Base-by-base conservation (phyloP, 805 yeast genomes). In the Wickerhamomyces queroliae region DNA sequence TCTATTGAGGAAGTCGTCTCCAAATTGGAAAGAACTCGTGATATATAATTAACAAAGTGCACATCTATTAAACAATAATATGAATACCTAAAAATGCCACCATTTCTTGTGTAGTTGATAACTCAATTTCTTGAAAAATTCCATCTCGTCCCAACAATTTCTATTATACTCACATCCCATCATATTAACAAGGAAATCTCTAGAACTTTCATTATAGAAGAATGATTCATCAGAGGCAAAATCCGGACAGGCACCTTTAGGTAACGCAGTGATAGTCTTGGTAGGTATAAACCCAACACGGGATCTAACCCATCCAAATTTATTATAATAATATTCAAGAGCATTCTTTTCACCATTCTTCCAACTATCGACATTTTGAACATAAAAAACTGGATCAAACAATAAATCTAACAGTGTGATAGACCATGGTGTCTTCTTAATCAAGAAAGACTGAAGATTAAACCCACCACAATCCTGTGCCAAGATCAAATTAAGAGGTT, bases 401-500 rank as follows among this genome's bases (percentile, higher is more conserved):
- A 66, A 42, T 4, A 57, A 39, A 46, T 67, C 72, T 15, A 67
- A 41, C 26, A 67, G 45, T 12, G 62, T 43, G 24, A 56, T 56
- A 2, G 70, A 48, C 72, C 71, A 67, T 24, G 54, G 52, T 3
- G 67, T 58, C 47, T 62, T 66, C 34, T 59, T 59, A 23, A 67
- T 52, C 17, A 67, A 47, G 42, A 67, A 67, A 4, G 70, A 65
- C 39, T 65, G 62, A 35, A 67, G 41, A 46, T 62, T 67, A 45
- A 67, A 63, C 3, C 72, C 72, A 45, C 62, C 61, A 46, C 71
- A 67, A 46, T 67, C 72, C 46, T 66, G 70, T 0, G 69, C 49
- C 21, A 67, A 33, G 17, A 67, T 52, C 38, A 66, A 42, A 43
- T 66, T 67, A 11, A 66, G 42, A 9, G 68, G 60, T 42, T 66